Conservation (phyloP, 108 stramenopile species). For the Cyclotella baltica region DNA sequence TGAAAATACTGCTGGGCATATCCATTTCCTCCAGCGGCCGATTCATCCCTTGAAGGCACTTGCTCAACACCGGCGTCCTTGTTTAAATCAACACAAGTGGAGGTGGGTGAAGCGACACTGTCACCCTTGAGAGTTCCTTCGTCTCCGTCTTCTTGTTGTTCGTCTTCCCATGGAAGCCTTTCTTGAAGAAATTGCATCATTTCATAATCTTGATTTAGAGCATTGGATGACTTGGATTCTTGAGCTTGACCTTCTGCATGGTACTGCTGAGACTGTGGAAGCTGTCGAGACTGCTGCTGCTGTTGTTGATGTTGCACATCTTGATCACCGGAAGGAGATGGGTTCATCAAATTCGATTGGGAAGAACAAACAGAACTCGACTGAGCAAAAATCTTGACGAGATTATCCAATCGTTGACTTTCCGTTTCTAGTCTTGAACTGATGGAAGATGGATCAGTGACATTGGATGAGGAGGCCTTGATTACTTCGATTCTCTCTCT, state of each 20-base stretch:
- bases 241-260: neutral
- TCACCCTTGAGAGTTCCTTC: no score
- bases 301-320: neutral
- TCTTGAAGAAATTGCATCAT: no score
- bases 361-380: constrained; percentile 23
- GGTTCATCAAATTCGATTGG: neutral
- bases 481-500: neutral
- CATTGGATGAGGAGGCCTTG: neutral
- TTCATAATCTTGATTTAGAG: no score
- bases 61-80: neutral
- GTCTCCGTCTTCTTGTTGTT: no score
- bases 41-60: neutral
- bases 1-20: constrained; percentile 12
- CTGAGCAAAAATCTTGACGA: constrained; percentile 30
- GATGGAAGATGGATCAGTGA: constrained; percentile 22
- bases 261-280: neutral
- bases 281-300: neutral
- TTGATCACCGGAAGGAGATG: neutral
- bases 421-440: constrained; percentile 27
- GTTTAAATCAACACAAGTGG: neutral
- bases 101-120: no score
- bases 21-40: neutral
- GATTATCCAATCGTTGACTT: constrained; percentile 44
- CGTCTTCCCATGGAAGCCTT: no score
- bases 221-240: neutral